Evolutionary conservation across 805 yeast species (phyloP).

Genomic region (Kockiozyma suomiensis): DNA sequence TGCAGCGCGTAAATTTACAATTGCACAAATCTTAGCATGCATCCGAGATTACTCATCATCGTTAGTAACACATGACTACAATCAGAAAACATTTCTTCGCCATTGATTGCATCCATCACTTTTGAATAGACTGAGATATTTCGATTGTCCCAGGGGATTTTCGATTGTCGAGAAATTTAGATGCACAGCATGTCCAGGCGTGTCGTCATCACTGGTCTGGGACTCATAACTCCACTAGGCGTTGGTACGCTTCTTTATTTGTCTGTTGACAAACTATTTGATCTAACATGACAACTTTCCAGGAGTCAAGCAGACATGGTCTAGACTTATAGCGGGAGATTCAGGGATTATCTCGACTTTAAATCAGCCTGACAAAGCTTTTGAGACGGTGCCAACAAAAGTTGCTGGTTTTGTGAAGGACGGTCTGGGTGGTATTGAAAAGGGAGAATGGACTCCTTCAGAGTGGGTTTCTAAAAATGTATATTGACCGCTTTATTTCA

Average conservation of each 20-base stretch:
- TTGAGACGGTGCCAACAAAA: conserved; percentile 62
- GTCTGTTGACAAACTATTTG: neutral
- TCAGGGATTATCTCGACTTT: conserved; percentile 44
- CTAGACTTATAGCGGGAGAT: conserved; percentile 40
- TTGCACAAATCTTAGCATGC: too few species aligned
- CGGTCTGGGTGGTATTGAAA: conserved; percentile 45
- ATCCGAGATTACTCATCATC: too few species aligned
- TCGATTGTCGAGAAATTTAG: too few species aligned
- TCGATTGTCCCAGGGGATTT: too few species aligned
- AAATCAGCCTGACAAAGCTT: conserved; percentile 50
- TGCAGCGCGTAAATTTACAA: too few species aligned
- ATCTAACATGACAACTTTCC: neutral
- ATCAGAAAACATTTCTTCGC: too few species aligned
- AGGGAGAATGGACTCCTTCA: conserved; percentile 55
- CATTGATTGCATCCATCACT: too few species aligned
- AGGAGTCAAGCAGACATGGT: conserved; percentile 43
- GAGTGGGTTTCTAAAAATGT: conserved; percentile 49
- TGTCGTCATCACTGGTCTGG: conserved; percentile 92
- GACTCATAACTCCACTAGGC: conserved; percentile 84
- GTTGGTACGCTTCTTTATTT: conserved; percentile 51
- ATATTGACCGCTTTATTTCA: neutral
- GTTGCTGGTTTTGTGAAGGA: conserved; percentile 76
- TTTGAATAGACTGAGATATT: too few species aligned
- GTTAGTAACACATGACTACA: too few species aligned
- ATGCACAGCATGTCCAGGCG: conserved; percentile 42